These are phyloP conservation scores for Melocanna baccifera DNA, from an alignment of 176 grass and related monocot species.

Conservation along the genomic window DNA sequence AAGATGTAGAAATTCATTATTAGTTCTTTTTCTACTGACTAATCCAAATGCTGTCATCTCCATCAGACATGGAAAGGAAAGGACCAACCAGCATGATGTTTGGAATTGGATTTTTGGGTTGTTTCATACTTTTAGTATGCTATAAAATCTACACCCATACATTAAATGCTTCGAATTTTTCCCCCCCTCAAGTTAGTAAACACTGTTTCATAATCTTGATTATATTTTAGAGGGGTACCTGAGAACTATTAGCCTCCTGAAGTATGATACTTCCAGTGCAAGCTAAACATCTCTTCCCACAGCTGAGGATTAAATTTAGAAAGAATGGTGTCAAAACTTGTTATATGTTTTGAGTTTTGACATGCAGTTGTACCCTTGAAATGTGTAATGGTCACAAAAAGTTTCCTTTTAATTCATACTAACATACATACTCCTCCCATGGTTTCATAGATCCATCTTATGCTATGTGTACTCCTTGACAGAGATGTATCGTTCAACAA, in stretches of 20 bases:
- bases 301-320: neutral
- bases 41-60: too few species aligned
- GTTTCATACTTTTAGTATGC: neutral
- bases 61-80: neutral
- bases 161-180: neutral
- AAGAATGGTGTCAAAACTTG: neutral
- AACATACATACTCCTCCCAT: neutral
- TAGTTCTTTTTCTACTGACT: neutral
- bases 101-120: neutral
- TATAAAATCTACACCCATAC: neutral
- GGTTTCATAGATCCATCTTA: slow-evolving; percentile 45
- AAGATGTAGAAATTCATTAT: neutral
- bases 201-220: neutral
- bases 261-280: neutral
- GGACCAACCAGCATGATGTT: neutral
- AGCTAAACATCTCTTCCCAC: neutral
- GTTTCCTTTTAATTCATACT: neutral
- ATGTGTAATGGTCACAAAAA: neutral
- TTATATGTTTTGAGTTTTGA: neutral
- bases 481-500: slow-evolving; percentile 97
- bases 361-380: neutral
- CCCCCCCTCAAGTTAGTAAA: neutral
- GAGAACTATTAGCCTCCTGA: neutral
- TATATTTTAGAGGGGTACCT: neutral
- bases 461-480: slow-evolving; percentile 42